These are phyloP conservation scores for Eremomyces bilateralis DNA, from an alignment of 495 filamentous ascomycete genomes.

Conservation along the genomic window DNA sequence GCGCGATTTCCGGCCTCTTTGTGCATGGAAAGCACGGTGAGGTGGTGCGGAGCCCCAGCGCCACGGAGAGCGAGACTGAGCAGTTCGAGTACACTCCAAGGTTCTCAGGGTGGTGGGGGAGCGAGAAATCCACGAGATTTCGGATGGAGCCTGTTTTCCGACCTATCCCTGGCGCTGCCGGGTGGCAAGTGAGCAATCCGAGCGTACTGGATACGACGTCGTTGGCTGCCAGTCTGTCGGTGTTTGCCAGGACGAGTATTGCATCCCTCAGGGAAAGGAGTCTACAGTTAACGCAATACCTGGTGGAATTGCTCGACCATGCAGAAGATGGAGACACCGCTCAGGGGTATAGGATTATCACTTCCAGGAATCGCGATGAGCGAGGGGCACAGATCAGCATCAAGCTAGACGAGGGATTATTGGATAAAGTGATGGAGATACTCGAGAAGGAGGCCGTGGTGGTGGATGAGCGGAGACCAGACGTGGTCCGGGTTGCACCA, in stretches of 20 bases:
- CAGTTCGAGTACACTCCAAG: conserved; percentile 28
- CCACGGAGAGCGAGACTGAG: conserved; percentile 13
- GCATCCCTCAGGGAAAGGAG: conserved; percentile 49
- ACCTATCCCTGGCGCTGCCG: conserved; percentile 46
- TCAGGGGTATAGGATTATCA: conserved; percentile 53
- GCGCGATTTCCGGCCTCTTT: conserved; percentile 68
- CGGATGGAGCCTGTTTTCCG: conserved; percentile 57
- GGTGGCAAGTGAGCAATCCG: conserved; percentile 51
- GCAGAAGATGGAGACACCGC: conserved; percentile 21
- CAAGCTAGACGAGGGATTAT: conserved; percentile 38
- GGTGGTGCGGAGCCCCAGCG: conserved; percentile 11
- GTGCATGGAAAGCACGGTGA: conserved; percentile 56
- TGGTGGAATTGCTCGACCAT: conserved; percentile 43
- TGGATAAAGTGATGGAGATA: conserved; percentile 44
- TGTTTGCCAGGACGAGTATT: conserved; percentile 61
- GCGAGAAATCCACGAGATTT: conserved; percentile 55
- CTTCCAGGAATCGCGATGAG: conserved; percentile 45
- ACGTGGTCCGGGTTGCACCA: conserved; percentile 84
- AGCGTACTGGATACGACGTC: conserved; percentile 43
- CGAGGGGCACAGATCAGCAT: conserved; percentile 79
- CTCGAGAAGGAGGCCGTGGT: conserved; percentile 53
- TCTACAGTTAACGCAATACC: conserved; percentile 51
- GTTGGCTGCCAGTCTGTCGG: conserved; percentile 51
- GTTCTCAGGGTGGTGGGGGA: conserved; percentile 81
- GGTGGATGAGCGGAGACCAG: conserved; percentile 72